phyloP scores from a whole-genome alignment of 2,329 filamentous ascomycete species.

The Phyllosticta citriasiana region DNA sequence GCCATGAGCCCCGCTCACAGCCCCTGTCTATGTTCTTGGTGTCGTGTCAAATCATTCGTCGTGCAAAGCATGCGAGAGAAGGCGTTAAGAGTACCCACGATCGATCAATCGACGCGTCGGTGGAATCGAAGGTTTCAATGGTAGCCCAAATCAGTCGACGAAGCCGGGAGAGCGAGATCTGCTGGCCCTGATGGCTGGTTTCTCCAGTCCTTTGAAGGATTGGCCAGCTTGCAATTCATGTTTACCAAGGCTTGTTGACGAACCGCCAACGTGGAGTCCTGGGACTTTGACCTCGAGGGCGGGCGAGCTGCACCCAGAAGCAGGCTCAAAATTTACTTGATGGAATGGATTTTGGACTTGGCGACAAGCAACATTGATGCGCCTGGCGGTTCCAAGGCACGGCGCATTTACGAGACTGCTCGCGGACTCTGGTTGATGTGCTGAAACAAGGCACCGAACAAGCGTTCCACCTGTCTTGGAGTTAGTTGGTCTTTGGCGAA shows the following conservation, averaged over 20 bases:
- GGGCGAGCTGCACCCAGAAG: not conserved
- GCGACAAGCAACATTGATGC: not conserved
- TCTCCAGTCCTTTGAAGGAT: not conserved
- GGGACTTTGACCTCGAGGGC: not conserved
- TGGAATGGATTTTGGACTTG: not conserved
- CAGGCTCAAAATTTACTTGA: not conserved
- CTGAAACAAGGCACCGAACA: slow-evolving; percentile 37
- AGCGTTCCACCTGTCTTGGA: slow-evolving; percentile 32
- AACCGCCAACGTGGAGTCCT: not conserved
- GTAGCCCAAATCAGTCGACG: not conserved
- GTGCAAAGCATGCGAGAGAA: not conserved
- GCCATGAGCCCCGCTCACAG: not conserved
- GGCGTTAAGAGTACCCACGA: not conserved
- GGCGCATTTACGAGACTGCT: slow-evolving; percentile 6
- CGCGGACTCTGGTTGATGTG: slow-evolving; percentile 38
- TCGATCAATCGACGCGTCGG: not conserved
- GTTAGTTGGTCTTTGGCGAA: slow-evolving; percentile 9
- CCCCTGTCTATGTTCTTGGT: slow-evolving; percentile 6
- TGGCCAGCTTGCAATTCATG: not conserved
- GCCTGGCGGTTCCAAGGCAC: not conserved
- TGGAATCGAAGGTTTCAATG: slow-evolving; percentile 1
- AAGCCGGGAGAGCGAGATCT: not conserved
- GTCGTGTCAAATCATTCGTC: slow-evolving; percentile 10
- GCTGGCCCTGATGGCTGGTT: not conserved
- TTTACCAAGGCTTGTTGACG: not conserved